These are phyloP conservation scores for Helminthosporium solani DNA, from an alignment of 2,329 filamentous ascomycete species.

Conservation along the genomic window DNA sequence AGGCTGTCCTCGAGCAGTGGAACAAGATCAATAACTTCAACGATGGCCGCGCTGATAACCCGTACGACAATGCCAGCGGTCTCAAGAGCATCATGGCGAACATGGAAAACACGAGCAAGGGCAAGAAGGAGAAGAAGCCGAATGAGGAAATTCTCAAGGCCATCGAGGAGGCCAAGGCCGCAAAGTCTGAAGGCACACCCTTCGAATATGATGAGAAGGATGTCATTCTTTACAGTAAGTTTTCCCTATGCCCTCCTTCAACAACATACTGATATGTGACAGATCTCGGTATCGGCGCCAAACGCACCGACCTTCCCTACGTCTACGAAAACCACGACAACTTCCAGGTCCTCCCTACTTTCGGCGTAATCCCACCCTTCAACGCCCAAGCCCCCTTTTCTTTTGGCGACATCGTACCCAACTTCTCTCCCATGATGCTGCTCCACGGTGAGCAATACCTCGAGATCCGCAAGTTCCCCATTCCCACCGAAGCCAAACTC, in stretches of 20 bases:
- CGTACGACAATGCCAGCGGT: conserved; percentile 73
- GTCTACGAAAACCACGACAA: conserved; percentile 88
- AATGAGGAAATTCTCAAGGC: conserved; percentile 68
- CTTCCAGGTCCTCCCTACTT: conserved; percentile 95
- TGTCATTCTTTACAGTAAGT: conserved; percentile 78
- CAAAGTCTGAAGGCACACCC: conserved; percentile 69
- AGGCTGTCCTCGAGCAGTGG: conserved; percentile 67
- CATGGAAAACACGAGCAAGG: conserved; percentile 70
- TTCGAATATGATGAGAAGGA: conserved; percentile 86
- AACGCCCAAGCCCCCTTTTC: conserved; percentile 77
- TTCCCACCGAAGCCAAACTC: conserved; percentile 79
- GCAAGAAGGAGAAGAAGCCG: conserved; percentile 51
- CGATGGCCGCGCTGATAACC: conserved; percentile 82
- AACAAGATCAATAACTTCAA: conserved; percentile 82
- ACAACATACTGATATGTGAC: conserved; percentile 19
- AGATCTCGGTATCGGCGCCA: conserved; percentile 86
- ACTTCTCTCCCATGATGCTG: conserved; percentile 98
- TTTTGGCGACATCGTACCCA: conserved; percentile 81
- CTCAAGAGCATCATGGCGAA: conserved; percentile 81
- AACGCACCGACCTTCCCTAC: conserved; percentile 81
- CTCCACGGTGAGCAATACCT: conserved; percentile 98
- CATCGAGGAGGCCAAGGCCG: conserved; percentile 74
- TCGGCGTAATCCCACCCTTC: conserved; percentile 93
- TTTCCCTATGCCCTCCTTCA: background rate
- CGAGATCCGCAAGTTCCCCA: conserved; percentile 87